Evolutionary conservation across 495 filamentous ascomycete genomes (phyloP).

Genomic region (Copromyces sp.): DNA sequence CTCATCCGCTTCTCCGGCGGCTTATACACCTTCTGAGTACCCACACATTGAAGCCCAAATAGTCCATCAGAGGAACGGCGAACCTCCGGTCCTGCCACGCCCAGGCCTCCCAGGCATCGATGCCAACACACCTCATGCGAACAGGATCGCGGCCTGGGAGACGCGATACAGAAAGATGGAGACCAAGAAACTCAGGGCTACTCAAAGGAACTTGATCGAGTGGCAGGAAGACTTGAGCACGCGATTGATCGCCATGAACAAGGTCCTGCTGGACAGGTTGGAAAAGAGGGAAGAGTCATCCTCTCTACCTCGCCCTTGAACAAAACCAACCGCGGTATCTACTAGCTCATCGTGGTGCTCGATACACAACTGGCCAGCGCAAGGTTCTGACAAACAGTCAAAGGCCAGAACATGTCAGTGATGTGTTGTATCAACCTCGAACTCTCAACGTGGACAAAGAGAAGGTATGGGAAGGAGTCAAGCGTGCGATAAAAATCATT

Average conservation of each 20-base stretch:
- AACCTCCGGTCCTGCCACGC: background rate
- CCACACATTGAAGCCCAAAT: background rate
- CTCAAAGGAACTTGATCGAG: conserved; percentile 6
- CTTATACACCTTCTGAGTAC: background rate
- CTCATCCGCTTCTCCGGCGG: background rate
- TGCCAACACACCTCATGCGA: background rate
- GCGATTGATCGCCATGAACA: conserved; percentile 12
- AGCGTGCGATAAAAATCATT: background rate
- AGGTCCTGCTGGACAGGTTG: conserved; percentile 5
- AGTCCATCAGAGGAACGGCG: background rate
- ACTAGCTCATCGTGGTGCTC: background rate
- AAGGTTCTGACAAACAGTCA: background rate
- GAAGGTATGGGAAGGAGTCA: background rate
- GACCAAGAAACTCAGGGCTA: background rate
- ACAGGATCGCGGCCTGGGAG: conserved; percentile 10
- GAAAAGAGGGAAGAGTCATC: background rate
- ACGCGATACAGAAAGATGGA: conserved; percentile 7
- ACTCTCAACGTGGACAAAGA: background rate
- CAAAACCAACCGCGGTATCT: background rate
- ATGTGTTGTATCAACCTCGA: background rate
- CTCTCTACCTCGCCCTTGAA: background rate
- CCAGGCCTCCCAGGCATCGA: background rate
- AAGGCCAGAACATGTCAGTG: background rate
- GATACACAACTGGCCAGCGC: background rate
- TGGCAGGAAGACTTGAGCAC: conserved; percentile 14